A percentile compares a stretch with the other conserved stretches of the same genome.
Evolutionary conservation across 2,329 filamentous ascomycete genomes (phyloP).

Genomic region (Alternaria postmessia): DNA sequence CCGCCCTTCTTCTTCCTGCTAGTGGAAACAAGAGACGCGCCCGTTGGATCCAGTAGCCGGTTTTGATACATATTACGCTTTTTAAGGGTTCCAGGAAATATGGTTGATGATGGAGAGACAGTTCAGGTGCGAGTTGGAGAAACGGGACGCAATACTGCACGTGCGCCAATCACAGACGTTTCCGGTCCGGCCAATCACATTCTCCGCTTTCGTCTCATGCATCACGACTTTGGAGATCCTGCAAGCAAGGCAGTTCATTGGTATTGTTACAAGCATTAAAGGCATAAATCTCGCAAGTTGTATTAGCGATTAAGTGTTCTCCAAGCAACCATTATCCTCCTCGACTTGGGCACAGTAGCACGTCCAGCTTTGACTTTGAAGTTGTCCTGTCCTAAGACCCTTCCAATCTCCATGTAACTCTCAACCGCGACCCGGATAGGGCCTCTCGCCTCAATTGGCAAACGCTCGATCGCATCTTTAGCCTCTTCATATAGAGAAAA

Average conservation of each 20-base stretch:
- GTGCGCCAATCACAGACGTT: not conserved
- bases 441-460: slow-evolving; percentile 68
- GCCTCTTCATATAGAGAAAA: slow-evolving; percentile 67
- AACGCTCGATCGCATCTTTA: slow-evolving; percentile 64
- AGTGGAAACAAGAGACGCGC: slow-evolving; percentile 17
- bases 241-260: no score
- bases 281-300: not conserved
- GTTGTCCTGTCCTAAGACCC: slow-evolving; percentile 62
- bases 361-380: slow-evolving; percentile 55
- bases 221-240: no score
- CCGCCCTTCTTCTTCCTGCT: slow-evolving; percentile 59
- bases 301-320: slow-evolving; percentile 55
- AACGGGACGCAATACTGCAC: not conserved
- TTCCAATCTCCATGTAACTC: slow-evolving; percentile 78
- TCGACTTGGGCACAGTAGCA: slow-evolving; percentile 58
- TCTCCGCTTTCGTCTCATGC: not conserved
- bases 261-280: not conserved
- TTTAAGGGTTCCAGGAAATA: not conserved
- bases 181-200: not conserved
- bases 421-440: slow-evolving; percentile 75
- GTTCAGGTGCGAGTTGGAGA: not conserved
- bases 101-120: not conserved
- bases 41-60: slow-evolving; percentile 22
- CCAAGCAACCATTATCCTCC: slow-evolving; percentile 67
- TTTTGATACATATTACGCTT: slow-evolving; percentile 21